Evolutionary conservation across 495 filamentous ascomycete species (phyloP).

Genomic region (Aspergillus steynii): DNA sequence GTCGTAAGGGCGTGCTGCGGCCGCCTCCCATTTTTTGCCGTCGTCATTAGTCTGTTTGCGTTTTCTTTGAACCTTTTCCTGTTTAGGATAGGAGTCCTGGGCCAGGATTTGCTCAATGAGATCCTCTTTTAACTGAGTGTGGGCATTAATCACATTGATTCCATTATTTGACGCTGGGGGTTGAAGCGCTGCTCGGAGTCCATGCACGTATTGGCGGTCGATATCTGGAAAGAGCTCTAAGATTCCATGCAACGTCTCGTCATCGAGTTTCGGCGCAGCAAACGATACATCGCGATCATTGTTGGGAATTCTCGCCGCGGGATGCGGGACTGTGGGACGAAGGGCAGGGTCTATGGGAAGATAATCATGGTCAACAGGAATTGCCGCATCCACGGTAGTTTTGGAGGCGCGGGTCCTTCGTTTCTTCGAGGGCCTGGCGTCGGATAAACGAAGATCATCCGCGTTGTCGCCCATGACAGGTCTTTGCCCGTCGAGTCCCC

Average conservation of each 20-base stretch:
- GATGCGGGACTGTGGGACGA: background rate
- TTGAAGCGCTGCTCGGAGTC: constrained; percentile 28
- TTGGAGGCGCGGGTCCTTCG: background rate
- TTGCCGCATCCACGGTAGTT: background rate
- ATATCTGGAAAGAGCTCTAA: constrained; percentile 53
- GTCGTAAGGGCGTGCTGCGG: constrained; percentile 6
- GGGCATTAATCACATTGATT: constrained; percentile 17
- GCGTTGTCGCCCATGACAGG: background rate
- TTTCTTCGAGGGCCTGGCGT: constrained; percentile 3
- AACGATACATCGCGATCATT: background rate
- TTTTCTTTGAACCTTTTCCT: constrained; percentile 44
- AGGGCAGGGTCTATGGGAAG: constrained; percentile 3
- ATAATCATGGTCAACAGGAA: constrained; percentile 1
- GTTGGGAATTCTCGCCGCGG: background rate
- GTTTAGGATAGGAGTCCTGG: constrained; percentile 48
- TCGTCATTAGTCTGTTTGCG: constrained; percentile 37
- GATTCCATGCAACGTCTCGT: constrained; percentile 34
- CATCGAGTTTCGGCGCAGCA: background rate
- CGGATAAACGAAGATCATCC: background rate
- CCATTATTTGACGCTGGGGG: background rate
- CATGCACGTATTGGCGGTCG: constrained; percentile 40
- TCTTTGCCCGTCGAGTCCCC: background rate
- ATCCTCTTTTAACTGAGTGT: constrained; percentile 6
- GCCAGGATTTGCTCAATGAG: constrained; percentile 48
- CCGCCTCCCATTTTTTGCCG: constrained; percentile 35